Base-by-base conservation (phyloP, 2,329 filamentous ascomycete genomes). In the Podosphaera fusca region DNA sequence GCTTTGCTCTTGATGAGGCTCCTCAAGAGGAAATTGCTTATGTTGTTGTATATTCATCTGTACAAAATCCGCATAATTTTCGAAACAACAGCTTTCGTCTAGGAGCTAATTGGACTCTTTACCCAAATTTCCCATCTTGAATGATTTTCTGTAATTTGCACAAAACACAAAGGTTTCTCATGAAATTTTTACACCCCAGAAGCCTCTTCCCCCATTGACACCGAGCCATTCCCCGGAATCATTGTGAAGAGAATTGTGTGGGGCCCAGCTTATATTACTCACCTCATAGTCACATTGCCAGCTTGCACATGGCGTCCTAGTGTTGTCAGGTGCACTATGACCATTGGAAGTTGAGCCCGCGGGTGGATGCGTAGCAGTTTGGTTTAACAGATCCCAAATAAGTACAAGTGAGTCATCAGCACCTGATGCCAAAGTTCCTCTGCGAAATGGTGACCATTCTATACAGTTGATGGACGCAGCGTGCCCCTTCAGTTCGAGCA, bases 401-500 rank as follows among this genome's bases (percentile, higher is more conserved):
- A 96, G 75, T 1, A 96, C 90, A 62, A 92, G 79, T 61, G 82
- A 90, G 69, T 98, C 92, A 65, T 98, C 92, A 4, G 77, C 92
- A 38, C 92, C 92, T 0, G 87, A 94, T 14, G 90, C 90, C 21
- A 98, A 78, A 62, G 89, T 85, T 31, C 92, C 92, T 64, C 92
- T 78, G 59, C 89, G 79, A 57, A 81, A 79, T 0, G 88, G 90
- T 7, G 87, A 94, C 92, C 92, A 98, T 71, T 98, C 92, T 59
- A 96, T 85, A 65, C 85, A 92, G 70, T 94, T 96, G 58, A 98
- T 78, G 6, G 87, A 71, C 3, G 87, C 85, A 30, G 81, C 79
- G 67, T 98, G 90, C 30, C 92, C 92, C 53, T 86, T 86, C 42
- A 98, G 80, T 68, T 98, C 92, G 33, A 98, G 79, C 3, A 98